Base-by-base conservation (phyloP, 2,329 filamentous ascomycete genomes). In the Seiridium unicorne region DNA sequence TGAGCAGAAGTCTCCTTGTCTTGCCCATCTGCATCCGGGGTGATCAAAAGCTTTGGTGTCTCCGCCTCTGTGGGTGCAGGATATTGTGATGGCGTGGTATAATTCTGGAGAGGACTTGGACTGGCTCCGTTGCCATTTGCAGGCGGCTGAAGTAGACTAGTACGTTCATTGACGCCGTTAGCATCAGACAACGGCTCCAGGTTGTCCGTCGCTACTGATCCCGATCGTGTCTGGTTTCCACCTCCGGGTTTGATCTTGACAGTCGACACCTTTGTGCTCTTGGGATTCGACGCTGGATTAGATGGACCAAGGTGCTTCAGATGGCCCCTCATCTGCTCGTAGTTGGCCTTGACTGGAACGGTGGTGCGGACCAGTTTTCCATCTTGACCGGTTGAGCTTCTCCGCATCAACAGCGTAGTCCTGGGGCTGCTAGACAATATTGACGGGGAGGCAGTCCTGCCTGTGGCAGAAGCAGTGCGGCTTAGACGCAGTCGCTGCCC, bases 291-390 rank as follows among this genome's bases (percentile, higher is more conserved):
- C 5, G 88, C 88, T 26, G 84, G 82, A 68, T 90, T 90, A 1
- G 87, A 89, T 0, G 88, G 88, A 0, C 87, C 87, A 0, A 90
- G 82, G 63, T 86, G 82, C 64, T 86, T 87, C 49, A 90, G 76
- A 64, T 89, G 84, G 67, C 86, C 81, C 66, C 80, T 81, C 76
- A 89, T 85, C 56, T 89, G 86, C 56, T 85, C 81, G 36, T 87
- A 76, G 56, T 85, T 88, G 4, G 84, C 82, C 65, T 85, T 83
- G 4, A 89, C 77, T 1, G 85, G 77, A 5, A 88, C 77, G 0
- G 80, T 76, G 1, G 76, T 76, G 44, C 74, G 76, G n/a, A 78
- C 70, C 35, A 76, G 65, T 54, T 79, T 79, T 31, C 84, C 84
- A 56, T 88, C 84, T 1, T 79, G 74, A 3, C 81, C 83, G 44